phyloP scores from a whole-genome alignment of 192 early-diverging fungal genomes.

The Thoreauomyces humboldtii region DNA sequence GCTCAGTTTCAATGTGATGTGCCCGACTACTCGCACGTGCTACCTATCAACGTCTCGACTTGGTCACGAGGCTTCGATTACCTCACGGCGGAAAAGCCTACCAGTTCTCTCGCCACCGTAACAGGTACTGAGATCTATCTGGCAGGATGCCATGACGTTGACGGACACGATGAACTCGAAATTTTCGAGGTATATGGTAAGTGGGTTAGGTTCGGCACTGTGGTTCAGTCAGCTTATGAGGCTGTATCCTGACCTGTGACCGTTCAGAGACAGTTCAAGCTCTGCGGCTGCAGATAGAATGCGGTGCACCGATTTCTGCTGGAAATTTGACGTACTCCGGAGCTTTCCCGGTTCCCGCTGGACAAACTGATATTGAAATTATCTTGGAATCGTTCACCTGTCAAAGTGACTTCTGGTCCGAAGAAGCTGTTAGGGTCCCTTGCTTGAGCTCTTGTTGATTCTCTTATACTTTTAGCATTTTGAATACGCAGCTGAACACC shows the following conservation, averaged over 20 bases:
- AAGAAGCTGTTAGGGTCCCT: too few relatives aligned
- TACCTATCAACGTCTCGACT: background rate
- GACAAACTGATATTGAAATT: background rate
- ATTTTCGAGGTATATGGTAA: background rate
- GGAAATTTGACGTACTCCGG: background rate
- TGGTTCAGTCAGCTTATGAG: background rate
- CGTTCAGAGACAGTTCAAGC: background rate
- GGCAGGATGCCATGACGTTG: background rate
- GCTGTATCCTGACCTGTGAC: background rate
- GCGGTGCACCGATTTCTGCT: background rate
- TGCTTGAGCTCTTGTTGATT: background rate
- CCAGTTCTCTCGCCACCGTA: background rate
- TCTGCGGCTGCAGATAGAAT: background rate
- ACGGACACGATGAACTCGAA: background rate
- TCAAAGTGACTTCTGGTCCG: background rate
- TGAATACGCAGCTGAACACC: background rate
- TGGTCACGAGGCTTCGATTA: background rate
- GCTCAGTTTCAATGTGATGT: background rate
- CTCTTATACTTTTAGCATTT: background rate
- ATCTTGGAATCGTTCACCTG: background rate
- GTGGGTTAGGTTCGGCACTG: background rate
- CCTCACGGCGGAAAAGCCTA: background rate
- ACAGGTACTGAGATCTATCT: background rate
- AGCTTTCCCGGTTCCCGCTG: background rate
- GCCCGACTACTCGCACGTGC: background rate